Conservation (phyloP, 1,139 yeast species). For the Nadsonia commutata region DNA sequence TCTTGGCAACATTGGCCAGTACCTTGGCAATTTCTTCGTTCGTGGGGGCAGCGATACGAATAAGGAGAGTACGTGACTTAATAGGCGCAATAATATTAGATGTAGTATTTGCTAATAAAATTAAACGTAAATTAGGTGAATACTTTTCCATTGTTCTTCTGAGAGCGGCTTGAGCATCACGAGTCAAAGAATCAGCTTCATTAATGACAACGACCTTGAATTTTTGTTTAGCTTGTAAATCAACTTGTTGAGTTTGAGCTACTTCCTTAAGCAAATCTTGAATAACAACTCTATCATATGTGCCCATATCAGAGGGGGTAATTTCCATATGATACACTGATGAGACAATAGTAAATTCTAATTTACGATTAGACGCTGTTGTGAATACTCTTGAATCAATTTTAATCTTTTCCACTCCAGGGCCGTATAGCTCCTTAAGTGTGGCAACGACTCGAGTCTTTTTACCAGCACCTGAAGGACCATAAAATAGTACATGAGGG, state of each 20-base stretch:
- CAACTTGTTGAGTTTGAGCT: conserved; percentile 92
- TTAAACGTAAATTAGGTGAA: conserved; percentile 70
- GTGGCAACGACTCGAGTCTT: conserved; percentile 84
- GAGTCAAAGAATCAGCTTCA: conserved; percentile 81
- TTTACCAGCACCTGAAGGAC: conserved; percentile 95
- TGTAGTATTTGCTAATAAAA: conserved; percentile 76
- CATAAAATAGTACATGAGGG: conserved; percentile 84
- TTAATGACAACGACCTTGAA: conserved; percentile 88
- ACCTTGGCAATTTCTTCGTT: conserved; percentile 40
- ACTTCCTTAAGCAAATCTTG: conserved; percentile 87
- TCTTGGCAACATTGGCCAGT: conserved; percentile 38
- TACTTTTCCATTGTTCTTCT: conserved; percentile 98
- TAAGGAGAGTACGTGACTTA: conserved; percentile 75
- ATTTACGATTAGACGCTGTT: conserved; percentile 53
- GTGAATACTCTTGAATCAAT: conserved; percentile 80
- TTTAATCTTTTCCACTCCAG: conserved; percentile 68
- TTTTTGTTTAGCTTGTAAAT: conserved; percentile 53
- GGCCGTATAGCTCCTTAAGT: conserved; percentile 65
- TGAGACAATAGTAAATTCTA: conserved; percentile 83
- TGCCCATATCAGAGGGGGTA: conserved; percentile 95
- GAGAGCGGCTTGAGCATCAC: conserved; percentile 96
- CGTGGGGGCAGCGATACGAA: conserved; percentile 77
- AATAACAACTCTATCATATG: conserved; percentile 84
- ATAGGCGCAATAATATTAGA: conserved; percentile 90
- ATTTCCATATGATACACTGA: conserved; percentile 85